These are phyloP conservation scores for Talaromyces trachyspermus DNA, from an alignment of 495 filamentous ascomycete species.

Conservation along the genomic window DNA sequence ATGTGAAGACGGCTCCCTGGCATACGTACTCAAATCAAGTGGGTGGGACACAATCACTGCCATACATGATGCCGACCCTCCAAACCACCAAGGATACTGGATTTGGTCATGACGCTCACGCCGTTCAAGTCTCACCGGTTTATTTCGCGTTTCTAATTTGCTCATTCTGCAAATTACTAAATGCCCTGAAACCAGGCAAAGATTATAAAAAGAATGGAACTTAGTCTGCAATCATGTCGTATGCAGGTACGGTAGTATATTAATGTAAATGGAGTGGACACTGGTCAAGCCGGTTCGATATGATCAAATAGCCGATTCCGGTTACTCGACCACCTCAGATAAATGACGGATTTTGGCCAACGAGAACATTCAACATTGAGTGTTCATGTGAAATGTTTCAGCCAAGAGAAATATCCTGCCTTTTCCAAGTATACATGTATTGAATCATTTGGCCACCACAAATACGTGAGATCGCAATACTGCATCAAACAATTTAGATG, in stretches of 20 bases:
- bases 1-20: not conserved
- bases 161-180: not conserved
- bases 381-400: too few relatives aligned
- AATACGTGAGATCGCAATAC: too few relatives aligned
- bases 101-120: not conserved
- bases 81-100: conserved; percentile 24
- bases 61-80: conserved; percentile 36
- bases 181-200: not conserved
- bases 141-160: not conserved
- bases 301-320: not conserved
- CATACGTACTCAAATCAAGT: conserved; percentile 29
- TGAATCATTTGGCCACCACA: too few relatives aligned
- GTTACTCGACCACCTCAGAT: not conserved
- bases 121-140: not conserved
- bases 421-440: too few relatives aligned
- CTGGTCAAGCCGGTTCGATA: not conserved
- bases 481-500: too few relatives aligned
- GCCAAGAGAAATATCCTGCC: too few relatives aligned
- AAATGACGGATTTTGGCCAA: not conserved
- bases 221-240: not conserved
- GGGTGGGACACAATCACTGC: conserved; percentile 36
- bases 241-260: not conserved
- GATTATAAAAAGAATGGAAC: not conserved
- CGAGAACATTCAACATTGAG: too few relatives aligned
- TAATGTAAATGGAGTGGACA: not conserved